Conservation (phyloP, 2,329 filamentous ascomycete species). For the Fusarium staphyleae region DNA sequence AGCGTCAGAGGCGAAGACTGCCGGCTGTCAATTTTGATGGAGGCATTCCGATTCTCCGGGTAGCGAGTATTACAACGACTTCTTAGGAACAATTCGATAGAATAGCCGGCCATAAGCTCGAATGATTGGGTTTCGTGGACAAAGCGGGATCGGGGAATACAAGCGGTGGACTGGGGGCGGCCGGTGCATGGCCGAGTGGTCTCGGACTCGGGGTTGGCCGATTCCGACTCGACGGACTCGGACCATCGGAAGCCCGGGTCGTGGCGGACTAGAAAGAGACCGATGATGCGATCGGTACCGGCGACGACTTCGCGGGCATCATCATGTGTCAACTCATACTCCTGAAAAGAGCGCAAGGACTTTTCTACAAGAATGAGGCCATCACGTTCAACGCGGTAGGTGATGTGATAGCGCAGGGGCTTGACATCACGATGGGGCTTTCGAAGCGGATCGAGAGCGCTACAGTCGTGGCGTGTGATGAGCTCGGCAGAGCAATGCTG, state of each 20-base stretch:
- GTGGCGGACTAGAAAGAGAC: conserved; percentile 58
- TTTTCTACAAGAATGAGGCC: conserved; percentile 53
- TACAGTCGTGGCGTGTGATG: conserved; percentile 60
- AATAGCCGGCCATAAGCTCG: conserved; percentile 55
- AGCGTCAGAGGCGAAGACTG: conserved; percentile 58
- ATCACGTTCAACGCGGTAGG: conserved; percentile 53
- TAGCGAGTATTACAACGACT: conserved; percentile 48
- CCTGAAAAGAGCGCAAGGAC: conserved; percentile 59
- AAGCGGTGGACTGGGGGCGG: conserved; percentile 54
- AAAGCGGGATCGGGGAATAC: conserved; percentile 54
- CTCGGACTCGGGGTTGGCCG: conserved; percentile 47
- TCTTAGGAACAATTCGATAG: conserved; percentile 54
- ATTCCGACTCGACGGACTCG: conserved; percentile 50
- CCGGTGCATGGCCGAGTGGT: conserved; percentile 51
- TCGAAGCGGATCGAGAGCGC: conserved; percentile 52
- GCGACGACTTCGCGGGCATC: conserved; percentile 56
- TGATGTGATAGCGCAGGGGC: conserved; percentile 57
- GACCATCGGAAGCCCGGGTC: conserved; percentile 60
- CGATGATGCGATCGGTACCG: conserved; percentile 59
- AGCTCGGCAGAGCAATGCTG: conserved; percentile 61
- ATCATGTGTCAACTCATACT: conserved; percentile 52
- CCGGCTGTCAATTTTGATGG: conserved; percentile 53
- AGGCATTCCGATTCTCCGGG: conserved; percentile 49
- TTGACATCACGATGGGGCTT: conserved; percentile 49
- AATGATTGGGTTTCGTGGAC: conserved; percentile 45